Evolutionary conservation across 306 rosid genomes (phyloP), one percentile per base, ranked within the genome.

Genomic region (Arachis stenosperma): DNA sequence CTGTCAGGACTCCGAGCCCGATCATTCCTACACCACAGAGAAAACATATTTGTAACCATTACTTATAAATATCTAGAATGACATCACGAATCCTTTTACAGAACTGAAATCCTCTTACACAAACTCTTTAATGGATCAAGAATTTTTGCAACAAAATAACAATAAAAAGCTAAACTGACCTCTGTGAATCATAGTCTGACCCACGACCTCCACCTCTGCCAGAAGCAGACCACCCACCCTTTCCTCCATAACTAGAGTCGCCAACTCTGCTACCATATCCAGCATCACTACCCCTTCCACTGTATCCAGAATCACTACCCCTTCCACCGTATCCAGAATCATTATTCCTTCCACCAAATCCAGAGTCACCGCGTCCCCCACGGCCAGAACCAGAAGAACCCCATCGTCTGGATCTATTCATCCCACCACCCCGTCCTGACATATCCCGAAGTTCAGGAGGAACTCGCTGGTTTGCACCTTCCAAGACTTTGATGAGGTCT

Each of bases 381-480:
- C 37, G 37, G 4, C 37, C 37, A 33, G 37, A 33, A 33, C 91
- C 90, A 62, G 89, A 92, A 77, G 92, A 48, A 33, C 96, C 92
- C 95, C 97, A 95, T 46, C 96, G 88, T 70, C 91, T 86, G 76
- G 87, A 83, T 81, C 86, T 88, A 77, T 70, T 61, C 91, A 91
- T 90, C 80, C 98, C 99, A 75, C 95, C 97, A 73, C 99, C 92
- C 53, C 99, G 88, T 0, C 87, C 80, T 55, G 93, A 92, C 89
- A 95, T 27, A 42, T 92, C 96, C 61, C 92, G 97, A 48, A 95
- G 74, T 72, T 91, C 97, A 22, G 87, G 84, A 33, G 99, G 97
- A 2, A 95, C 99, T 46, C 71, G 82, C 82, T 95, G 99, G 79
- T 88, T 91, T 37, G 99, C 97, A 55, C 98, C 99, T 89, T 95